These are phyloP conservation scores for Penicillium waksmanii DNA, from an alignment of 495 filamentous ascomycete species.

Conservation along the genomic window DNA sequence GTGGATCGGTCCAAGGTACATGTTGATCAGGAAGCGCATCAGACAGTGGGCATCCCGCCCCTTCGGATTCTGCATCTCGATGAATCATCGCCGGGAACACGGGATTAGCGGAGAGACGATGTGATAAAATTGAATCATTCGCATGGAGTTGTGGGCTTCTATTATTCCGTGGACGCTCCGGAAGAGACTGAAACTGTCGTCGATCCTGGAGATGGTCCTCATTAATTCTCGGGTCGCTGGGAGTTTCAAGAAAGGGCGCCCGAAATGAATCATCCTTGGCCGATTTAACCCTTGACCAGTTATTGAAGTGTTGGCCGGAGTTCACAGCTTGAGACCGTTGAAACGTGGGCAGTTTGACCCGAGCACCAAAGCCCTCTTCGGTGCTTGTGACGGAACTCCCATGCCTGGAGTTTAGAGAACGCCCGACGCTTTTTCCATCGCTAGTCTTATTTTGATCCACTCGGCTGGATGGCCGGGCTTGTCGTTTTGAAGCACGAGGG, in stretches of 20 bases:
- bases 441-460: neutral
- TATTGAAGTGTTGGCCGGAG: slow-evolving; percentile 47
- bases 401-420: neutral
- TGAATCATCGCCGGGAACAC: neutral
- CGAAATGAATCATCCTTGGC: slow-evolving; percentile 37
- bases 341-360: slow-evolving; percentile 42
- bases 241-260: neutral
- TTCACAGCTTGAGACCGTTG: slow-evolving; percentile 19
- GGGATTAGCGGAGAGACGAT: neutral
- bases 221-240: neutral
- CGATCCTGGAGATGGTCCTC: neutral
- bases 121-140: neutral
- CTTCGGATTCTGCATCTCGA: neutral
- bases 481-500: slow-evolving; percentile 42
- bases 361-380: slow-evolving; percentile 31
- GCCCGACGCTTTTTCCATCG: neutral
- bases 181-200: neutral
- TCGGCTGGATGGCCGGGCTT: slow-evolving; percentile 8
- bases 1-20: slow-evolving; percentile 70
- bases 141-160: neutral
- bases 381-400: slow-evolving; percentile 11
- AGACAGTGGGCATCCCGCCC: neutral
- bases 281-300: slow-evolving; percentile 72
- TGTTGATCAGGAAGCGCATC: slow-evolving; percentile 32
- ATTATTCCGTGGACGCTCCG: neutral